Percentiles rank a stretch among this genome's conserved stretches.
phyloP scores from a whole-genome alignment of 2,329 filamentous ascomycete genomes.

The Graphilbum fragrans region DNA sequence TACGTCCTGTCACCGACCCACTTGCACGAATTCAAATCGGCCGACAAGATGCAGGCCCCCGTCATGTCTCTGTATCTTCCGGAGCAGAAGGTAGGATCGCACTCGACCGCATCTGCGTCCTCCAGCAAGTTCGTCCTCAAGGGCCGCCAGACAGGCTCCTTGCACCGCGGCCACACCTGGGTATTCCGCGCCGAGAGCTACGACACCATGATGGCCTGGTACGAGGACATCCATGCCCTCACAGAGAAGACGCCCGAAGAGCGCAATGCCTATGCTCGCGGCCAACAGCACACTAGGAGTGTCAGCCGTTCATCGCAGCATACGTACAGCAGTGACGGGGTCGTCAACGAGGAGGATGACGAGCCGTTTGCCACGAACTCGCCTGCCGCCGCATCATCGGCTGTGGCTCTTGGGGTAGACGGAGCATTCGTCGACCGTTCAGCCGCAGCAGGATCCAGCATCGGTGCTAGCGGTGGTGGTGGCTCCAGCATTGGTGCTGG shows the following conservation, averaged over 20 bases:
- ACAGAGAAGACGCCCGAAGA: conserved; percentile 85
- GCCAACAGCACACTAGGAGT: conserved; percentile 52
- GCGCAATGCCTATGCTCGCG: conserved; percentile 71
- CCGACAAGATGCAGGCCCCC: conserved; percentile 79
- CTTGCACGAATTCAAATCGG: conserved; percentile 97
- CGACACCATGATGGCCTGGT: conserved; percentile 97
- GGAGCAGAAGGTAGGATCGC: conserved; percentile 90
- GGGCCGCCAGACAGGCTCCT: conserved; percentile 80
- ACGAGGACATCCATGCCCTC: conserved; percentile 79
- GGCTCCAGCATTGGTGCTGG: not conserved
- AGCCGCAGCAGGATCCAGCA: not conserved
- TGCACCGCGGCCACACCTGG: conserved; percentile 74
- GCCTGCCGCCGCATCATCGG: conserved; percentile 39
- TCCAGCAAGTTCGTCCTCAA: conserved; percentile 98
- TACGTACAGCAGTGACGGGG: conserved; percentile 63
- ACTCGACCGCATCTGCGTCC: conserved; percentile 68
- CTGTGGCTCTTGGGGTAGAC: not conserved
- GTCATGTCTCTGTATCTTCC: conserved; percentile 94
- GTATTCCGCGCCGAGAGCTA: conserved; percentile 61
- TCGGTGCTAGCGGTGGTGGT: not conserved
- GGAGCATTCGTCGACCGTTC: not conserved
- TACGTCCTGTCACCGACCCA: conserved; percentile 95
- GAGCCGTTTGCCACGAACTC: conserved; percentile 45
- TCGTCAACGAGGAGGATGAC: conserved; percentile 61
- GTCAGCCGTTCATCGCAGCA: conserved; percentile 54